A percentile compares a stretch with the other conserved stretches of the same genome.
Conservation (phyloP, 2,329 filamentous ascomycete genomes). For the Sporothrix brasiliensis region DNA sequence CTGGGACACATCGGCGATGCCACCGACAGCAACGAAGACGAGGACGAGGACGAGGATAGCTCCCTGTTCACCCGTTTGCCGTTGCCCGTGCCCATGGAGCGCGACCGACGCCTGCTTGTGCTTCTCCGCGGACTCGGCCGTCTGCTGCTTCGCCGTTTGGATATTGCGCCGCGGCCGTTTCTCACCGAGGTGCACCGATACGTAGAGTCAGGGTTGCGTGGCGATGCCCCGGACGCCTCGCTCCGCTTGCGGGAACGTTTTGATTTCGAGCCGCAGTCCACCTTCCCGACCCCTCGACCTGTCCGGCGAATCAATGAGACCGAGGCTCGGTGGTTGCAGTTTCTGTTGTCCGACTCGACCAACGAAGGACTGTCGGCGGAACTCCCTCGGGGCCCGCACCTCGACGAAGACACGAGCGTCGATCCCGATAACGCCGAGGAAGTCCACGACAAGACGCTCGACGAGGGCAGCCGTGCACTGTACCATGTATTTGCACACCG, state of each 20-base stretch:
- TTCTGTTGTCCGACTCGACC: constrained; percentile 40
- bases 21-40: constrained; percentile 36
- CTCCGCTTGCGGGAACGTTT: constrained; percentile 33
- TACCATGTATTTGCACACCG: constrained; percentile 43
- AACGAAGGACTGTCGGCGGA: constrained; percentile 37
- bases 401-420: constrained; percentile 15
- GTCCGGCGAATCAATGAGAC: constrained; percentile 36
- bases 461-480: constrained; percentile 38
- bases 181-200: constrained; percentile 37
- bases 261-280: constrained; percentile 5
- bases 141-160: constrained; percentile 37
- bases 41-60: neutral
- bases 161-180: constrained; percentile 40
- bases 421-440: neutral
- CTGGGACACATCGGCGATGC: constrained; percentile 7
- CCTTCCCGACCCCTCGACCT: no score
- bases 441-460: neutral
- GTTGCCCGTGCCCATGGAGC: constrained; percentile 38
- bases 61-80: constrained; percentile 28
- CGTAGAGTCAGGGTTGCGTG: constrained; percentile 25
- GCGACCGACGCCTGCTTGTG: constrained; percentile 39
- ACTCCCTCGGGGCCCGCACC: constrained; percentile 28
- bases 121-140: constrained; percentile 38
- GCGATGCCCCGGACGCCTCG: constrained; percentile 25
- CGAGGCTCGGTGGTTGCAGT: constrained; percentile 44